Conservation (phyloP, 495 filamentous ascomycete species). For the Aspergillus indologenus region DNA sequence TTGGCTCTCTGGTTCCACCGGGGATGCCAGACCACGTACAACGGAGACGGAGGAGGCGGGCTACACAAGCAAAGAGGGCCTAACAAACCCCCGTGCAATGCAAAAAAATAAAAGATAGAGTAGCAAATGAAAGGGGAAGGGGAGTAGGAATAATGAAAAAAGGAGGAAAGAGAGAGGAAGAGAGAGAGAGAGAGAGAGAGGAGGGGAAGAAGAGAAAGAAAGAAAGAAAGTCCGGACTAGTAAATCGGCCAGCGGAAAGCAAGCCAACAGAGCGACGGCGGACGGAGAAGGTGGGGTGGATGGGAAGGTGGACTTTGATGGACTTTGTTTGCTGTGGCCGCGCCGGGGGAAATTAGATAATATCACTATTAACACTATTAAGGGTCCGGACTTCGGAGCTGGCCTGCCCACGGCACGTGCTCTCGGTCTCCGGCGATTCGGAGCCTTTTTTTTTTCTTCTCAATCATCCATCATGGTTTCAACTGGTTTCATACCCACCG, state of each 20-base stretch:
- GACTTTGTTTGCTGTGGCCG: no score
- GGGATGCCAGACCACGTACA: conserved; percentile 1
- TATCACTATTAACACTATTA: not conserved
- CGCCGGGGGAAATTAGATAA: not conserved
- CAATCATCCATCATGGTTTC: not conserved
- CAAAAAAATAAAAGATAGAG: not conserved
- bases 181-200: conserved; percentile 2
- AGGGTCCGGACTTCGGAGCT: conserved; percentile 13
- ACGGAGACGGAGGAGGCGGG: not conserved
- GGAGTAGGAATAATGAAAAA: not conserved
- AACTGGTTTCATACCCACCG: not conserved
- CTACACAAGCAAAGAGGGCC: not conserved
- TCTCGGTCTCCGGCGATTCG: conserved; percentile 2
- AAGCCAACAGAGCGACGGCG: not conserved
- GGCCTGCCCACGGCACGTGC: conserved; percentile 8
- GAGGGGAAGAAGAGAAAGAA: not conserved
- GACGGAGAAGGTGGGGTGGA: not conserved
- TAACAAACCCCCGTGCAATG: not conserved
- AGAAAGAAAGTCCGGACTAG: conserved; percentile 7
- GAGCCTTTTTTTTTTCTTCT: not conserved
- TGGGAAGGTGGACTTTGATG: no score
- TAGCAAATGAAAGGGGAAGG: no score
- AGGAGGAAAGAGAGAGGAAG: not conserved
- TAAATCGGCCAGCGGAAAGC: not conserved
- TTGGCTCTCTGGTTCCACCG: not conserved